Percentiles rank a stretch among this genome's conserved stretches.
phyloP scores from a whole-genome alignment of 306 rosid genomes.

The Quercus suber region DNA sequence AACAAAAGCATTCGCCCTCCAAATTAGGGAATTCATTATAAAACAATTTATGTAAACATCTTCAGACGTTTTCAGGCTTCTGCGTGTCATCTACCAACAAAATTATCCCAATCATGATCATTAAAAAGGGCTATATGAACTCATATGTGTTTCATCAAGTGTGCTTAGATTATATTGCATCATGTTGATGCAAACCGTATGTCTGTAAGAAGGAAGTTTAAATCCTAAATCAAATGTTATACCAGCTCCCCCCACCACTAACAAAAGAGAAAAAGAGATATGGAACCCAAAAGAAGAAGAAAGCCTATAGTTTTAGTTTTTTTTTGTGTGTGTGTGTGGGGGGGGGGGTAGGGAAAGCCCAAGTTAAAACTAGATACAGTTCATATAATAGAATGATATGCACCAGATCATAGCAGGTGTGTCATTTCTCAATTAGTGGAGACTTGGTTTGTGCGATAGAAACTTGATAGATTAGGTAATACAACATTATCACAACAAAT shows the following conservation, averaged over 20 bases:
- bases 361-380: too few relatives aligned
- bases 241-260: background rate
- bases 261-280: background rate
- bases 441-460: too few relatives aligned
- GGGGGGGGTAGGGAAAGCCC: too few relatives aligned
- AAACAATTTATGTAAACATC: background rate
- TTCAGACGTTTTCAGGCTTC: background rate
- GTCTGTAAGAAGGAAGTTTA: background rate
- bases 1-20: constrained; percentile 3
- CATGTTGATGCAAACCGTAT: background rate
- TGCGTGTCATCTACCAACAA: background rate
- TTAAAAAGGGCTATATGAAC: background rate
- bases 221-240: background rate
- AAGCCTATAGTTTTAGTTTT: background rate
- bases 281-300: background rate
- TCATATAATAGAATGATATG: too few relatives aligned
- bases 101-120: background rate
- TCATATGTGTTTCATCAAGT: background rate
- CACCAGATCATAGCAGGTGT: too few relatives aligned
- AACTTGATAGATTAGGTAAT: too few relatives aligned
- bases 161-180: background rate
- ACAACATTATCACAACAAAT: too few relatives aligned
- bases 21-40: background rate
- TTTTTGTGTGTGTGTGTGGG: too few relatives aligned
- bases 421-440: too few relatives aligned